Base-by-base conservation (phyloP, 1,284 basidiomycete genomes). In the Rhodotorula sp. region DNA sequence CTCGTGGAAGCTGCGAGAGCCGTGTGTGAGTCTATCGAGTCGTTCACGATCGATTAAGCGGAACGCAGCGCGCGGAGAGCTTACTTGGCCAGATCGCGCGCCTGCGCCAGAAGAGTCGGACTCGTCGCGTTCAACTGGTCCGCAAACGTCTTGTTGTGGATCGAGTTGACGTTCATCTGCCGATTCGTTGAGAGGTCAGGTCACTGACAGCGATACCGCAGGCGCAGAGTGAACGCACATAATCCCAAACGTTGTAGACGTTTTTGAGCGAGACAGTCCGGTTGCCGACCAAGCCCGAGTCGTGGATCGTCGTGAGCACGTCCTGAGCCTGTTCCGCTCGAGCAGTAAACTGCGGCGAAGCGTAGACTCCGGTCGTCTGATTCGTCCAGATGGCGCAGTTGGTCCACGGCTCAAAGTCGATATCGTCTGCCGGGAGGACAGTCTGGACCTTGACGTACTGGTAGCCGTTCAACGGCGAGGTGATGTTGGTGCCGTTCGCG, bases 381-480 rank as follows among this genome's bases (percentile, higher is more conserved):
- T 70, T 69, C 15, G 74, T 69, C 72, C 78, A 78, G 1, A 68
- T 68, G 80, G 78, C n/a, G 89, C 75, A 76, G 50, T 67, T 72
- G 6, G 67, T 66, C 68, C 68, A 76, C 2, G 68, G 59, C 81
- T 94, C 91, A 76, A 94, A 84, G 49, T 90, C 90, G 76, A 90
- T 86, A 78, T 91, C 90, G 76, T 92, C 90, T 56, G 85, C 85
- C 43, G 91, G 89, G 79, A 92, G 89, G 60, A 93, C 87, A 12
- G 91, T 91, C 82, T 91, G 87, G 45, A 76, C 69, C 49, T 67
- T 60, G 66, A 67, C 66, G 61, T 67, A 67, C 26, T 64, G 90
- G 81, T 93, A 94, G 2, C 92, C 92, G 15, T 86, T 86, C n/a
- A 92, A 85, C 49, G 90, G 90, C 16, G 60, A 69, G 1, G 86